These are phyloP conservation scores for Eutrema japonicum DNA, from an alignment of 345 rosid genomes.

Conservation along the genomic window DNA sequence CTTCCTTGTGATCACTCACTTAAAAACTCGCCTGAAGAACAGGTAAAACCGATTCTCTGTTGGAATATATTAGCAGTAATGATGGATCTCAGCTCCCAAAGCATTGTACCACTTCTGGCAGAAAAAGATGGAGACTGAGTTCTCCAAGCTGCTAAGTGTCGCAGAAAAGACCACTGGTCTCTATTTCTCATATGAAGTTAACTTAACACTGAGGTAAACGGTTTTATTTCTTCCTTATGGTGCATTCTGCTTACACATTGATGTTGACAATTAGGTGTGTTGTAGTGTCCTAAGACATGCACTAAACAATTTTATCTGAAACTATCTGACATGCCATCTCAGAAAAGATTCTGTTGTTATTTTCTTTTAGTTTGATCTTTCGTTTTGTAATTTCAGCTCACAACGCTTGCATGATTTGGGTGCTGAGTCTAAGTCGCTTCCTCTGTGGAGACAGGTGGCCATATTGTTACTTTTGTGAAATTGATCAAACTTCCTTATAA, in stretches of 20 bases:
- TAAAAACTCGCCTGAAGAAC: conserved; percentile 69
- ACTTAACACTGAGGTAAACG: conserved; percentile 81
- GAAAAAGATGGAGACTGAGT: conserved; percentile 88
- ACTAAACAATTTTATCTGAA: neutral
- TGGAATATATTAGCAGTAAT: neutral
- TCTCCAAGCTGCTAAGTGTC: conserved; percentile 63
- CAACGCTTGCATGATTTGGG: conserved; percentile 89
- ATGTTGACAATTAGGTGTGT: neutral
- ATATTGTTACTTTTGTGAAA: conserved; percentile 13
- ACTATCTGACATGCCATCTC: neutral
- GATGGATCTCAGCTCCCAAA: conserved; percentile 21
- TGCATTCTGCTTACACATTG: conserved; percentile 7
- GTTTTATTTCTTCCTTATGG: conserved; percentile 19
- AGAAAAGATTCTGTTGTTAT: neutral
- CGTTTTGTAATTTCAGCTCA: conserved; percentile 56
- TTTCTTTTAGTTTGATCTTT: conserved; percentile 25
- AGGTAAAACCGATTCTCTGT: conserved; percentile 50
- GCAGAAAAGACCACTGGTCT: conserved; percentile 86
- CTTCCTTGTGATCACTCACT: conserved; percentile 89
- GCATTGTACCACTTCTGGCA: conserved; percentile 45
- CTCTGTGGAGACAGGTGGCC: conserved; percentile 98
- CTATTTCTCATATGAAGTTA: conserved; percentile 83
- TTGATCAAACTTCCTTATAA: conserved; percentile 1
- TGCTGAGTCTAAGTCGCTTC: conserved; percentile 91
- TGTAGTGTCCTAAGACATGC: conserved; percentile 14